Evolutionary conservation across 108 stramenopile genomes (phyloP).

Genomic region (Aurantiochytrium sp.): DNA sequence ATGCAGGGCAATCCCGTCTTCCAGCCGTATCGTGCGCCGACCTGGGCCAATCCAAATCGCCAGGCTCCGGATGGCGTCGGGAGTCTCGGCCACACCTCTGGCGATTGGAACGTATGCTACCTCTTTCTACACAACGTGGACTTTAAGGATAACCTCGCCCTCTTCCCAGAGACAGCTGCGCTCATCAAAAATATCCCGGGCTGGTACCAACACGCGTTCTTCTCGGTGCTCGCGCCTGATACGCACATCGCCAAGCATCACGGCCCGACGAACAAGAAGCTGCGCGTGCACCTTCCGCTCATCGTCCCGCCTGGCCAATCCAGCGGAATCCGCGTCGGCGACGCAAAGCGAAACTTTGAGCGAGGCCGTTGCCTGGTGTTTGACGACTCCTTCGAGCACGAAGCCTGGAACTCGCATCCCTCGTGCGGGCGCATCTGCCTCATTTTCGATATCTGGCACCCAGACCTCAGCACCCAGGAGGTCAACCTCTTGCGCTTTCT

Average conservation of each 20-base stretch:
- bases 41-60: neutral
- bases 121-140: conserved; percentile 49
- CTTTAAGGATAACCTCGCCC: conserved; percentile 35
- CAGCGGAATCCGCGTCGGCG: conserved; percentile 44
- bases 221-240: conserved; percentile 45
- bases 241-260: conserved; percentile 52
- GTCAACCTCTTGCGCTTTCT: conserved; percentile 39
- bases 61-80: conserved; percentile 1
- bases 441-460: conserved; percentile 64
- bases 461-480: conserved; percentile 46
- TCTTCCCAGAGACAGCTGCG: conserved; percentile 39
- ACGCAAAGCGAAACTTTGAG: conserved; percentile 24
- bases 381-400: conserved; percentile 64
- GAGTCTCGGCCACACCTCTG: conserved; percentile 20
- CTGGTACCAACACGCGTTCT: conserved; percentile 51
- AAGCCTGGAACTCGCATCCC: conserved; percentile 49
- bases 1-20: conserved; percentile 6
- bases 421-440: conserved; percentile 35
- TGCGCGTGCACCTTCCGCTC: conserved; percentile 47
- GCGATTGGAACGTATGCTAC: conserved; percentile 61
- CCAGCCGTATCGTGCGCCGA: conserved; percentile 44
- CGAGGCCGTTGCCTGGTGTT: conserved; percentile 46
- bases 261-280: conserved; percentile 63
- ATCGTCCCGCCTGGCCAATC: conserved; percentile 24
- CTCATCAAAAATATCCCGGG: conserved; percentile 34